phyloP scores from a whole-genome alignment of 83 land plant species.

The Thuja plicata region DNA sequence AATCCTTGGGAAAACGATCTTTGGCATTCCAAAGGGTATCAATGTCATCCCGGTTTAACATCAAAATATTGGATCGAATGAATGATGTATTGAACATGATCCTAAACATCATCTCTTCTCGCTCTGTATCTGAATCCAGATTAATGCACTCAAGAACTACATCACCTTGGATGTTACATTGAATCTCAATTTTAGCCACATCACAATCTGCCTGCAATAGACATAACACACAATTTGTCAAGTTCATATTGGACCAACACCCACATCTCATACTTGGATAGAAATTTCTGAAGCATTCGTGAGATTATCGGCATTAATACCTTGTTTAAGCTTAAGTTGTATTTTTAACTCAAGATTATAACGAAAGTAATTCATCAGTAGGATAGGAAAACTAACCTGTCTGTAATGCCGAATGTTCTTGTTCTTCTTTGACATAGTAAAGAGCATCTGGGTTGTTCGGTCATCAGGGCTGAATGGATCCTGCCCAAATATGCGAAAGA shows the following conservation, averaged over 20 bases:
- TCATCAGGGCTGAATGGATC: constrained; percentile 70
- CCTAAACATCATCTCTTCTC: constrained; percentile 95
- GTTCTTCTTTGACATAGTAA: constrained; percentile 61
- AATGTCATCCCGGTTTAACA: constrained; percentile 87
- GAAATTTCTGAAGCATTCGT: neutral
- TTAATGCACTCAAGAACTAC: constrained; percentile 93
- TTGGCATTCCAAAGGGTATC: constrained; percentile 90
- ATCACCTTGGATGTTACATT: constrained; percentile 91
- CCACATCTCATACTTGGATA: neutral
- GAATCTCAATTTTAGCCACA: constrained; percentile 88
- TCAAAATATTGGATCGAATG: constrained; percentile 87
- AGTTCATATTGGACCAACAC: neutral
- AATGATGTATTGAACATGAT: constrained; percentile 97
- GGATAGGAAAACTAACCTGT: constrained; percentile 33
- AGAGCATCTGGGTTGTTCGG: constrained; percentile 72
- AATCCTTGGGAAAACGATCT: constrained; percentile 87
- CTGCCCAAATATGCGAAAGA: constrained; percentile 78
- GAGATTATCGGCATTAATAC: neutral
- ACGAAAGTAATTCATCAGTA: neutral
- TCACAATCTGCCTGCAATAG: constrained; percentile 84
- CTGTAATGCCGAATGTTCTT: constrained; percentile 72
- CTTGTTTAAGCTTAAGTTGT: neutral
- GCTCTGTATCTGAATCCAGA: constrained; percentile 58
- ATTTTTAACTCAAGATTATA: neutral
- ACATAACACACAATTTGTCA: neutral